Percentiles rank a stretch among this genome's conserved stretches.
phyloP scores from a whole-genome alignment of 1,139 yeast species.

The Pneumocystis jirovecii region DNA sequence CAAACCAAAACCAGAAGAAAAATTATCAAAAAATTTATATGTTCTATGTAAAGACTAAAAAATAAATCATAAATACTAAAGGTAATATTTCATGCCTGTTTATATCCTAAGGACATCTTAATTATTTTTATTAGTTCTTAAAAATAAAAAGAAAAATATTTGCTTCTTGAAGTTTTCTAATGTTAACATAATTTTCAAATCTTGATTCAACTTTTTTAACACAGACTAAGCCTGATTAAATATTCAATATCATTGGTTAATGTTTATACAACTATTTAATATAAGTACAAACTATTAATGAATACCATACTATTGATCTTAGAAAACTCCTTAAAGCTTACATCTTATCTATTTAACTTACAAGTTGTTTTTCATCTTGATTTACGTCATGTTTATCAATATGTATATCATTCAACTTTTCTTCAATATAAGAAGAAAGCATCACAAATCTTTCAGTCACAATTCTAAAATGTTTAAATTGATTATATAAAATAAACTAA shows the following conservation, averaged over 20 bases:
- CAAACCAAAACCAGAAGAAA: constrained; percentile 17
- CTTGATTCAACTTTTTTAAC: neutral
- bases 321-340: neutral
- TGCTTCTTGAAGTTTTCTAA: neutral
- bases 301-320: neutral
- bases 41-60: constrained; percentile 11
- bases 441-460: neutral
- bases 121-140: constrained; percentile 3
- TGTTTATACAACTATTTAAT: neutral
- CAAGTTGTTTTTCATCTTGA: neutral
- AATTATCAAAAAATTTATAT: constrained; percentile 18
- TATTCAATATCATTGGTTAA: neutral
- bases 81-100: neutral
- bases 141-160: neutral
- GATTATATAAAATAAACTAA: no score
- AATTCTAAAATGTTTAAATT: no score
- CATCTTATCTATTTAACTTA: neutral
- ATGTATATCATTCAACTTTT: neutral
- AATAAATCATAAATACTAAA: neutral
- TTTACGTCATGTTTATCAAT: neutral
- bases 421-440: neutral
- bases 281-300: neutral
- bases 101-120: constrained; percentile 4
- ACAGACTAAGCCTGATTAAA: neutral
- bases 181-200: neutral